phyloP scores from a whole-genome alignment of 345 rosid species.

The Dovyalis caffra region DNA sequence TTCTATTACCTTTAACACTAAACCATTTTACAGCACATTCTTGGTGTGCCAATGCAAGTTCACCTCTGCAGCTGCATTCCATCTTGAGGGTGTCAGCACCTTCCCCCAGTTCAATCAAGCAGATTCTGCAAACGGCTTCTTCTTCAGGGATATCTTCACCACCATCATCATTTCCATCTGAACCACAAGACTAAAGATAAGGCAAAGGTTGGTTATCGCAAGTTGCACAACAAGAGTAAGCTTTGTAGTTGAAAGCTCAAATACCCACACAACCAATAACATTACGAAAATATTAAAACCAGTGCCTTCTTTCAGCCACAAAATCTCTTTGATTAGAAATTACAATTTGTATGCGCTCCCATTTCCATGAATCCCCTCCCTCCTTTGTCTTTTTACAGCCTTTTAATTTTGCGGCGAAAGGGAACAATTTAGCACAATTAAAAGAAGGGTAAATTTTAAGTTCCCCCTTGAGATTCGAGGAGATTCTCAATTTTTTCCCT shows the following conservation, averaged over 20 bases:
- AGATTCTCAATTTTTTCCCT: too few relatives aligned
- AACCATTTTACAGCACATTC: slow-evolving; percentile 96
- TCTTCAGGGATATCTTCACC: slow-evolving; percentile 87
- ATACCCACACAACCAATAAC: slow-evolving; percentile 6
- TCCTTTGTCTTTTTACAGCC: not conserved
- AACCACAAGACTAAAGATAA: slow-evolving; percentile 63
- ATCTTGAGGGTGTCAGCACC: slow-evolving; percentile 82
- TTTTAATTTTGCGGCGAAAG: not conserved
- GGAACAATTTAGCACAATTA: not conserved
- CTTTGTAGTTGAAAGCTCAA: slow-evolving; percentile 10
- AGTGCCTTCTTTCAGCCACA: too few relatives aligned
- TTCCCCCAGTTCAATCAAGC: slow-evolving; percentile 80
- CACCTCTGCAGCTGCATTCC: slow-evolving; percentile 98
- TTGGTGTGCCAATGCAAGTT: slow-evolving; percentile 84
- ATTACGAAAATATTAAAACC: not conserved
- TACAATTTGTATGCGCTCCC: too few relatives aligned
- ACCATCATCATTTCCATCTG: slow-evolving; percentile 57
- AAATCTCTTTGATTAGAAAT: too few relatives aligned
- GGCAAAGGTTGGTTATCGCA: slow-evolving; percentile 55
- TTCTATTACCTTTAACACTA: slow-evolving; percentile 93
- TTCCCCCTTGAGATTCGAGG: too few relatives aligned
- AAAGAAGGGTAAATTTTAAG: too few relatives aligned
- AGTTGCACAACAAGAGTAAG: slow-evolving; percentile 14
- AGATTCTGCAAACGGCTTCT: slow-evolving; percentile 94
- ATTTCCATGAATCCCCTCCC: not conserved